Conservation (phyloP, 768 basidiomycete species). For the Mrakia frigida region DNA sequence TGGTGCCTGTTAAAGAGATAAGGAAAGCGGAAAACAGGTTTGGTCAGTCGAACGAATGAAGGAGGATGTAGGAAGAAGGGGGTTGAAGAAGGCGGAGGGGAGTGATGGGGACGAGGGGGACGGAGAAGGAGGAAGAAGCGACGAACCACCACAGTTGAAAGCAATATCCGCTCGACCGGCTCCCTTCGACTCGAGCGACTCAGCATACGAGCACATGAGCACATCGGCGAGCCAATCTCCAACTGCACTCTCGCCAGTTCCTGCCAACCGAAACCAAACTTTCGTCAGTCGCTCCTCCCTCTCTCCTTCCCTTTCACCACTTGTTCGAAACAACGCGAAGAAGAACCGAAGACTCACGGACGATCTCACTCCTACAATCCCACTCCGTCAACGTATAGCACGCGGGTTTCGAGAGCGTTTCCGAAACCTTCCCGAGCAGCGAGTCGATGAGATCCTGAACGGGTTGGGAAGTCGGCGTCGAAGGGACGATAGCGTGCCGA, state of each 20-base stretch:
- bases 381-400: slow-evolving; percentile 64
- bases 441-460: slow-evolving; percentile 59
- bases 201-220: slow-evolving; percentile 61
- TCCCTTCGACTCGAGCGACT: slow-evolving; percentile 37
- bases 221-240: slow-evolving; percentile 79
- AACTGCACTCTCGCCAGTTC: slow-evolving; percentile 32
- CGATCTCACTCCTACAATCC: slow-evolving; percentile 67
- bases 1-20: slow-evolving; percentile 58
- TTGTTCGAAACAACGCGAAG: slow-evolving; percentile 36
- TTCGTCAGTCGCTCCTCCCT: slow-evolving; percentile 38
- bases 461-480: slow-evolving; percentile 53
- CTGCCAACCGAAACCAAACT: neutral
- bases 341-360: slow-evolving; percentile 49
- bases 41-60: no score
- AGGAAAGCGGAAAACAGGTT: no score
- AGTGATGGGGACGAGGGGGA: neutral
- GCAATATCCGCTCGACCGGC: neutral
- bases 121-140: neutral
- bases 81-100: neutral
- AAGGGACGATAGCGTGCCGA: slow-evolving; percentile 59
- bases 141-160: slow-evolving; percentile 23
- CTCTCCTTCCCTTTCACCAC: slow-evolving; percentile 51
- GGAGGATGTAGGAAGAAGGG: no score
- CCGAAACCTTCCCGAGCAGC: slow-evolving; percentile 63
- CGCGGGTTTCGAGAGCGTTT: slow-evolving; percentile 66